Percentiles rank a stretch among this genome's conserved stretches.
These are phyloP conservation scores for Puccinia novopanici DNA, from an alignment of 1,284 basidiomycete species.

Conservation along the genomic window DNA sequence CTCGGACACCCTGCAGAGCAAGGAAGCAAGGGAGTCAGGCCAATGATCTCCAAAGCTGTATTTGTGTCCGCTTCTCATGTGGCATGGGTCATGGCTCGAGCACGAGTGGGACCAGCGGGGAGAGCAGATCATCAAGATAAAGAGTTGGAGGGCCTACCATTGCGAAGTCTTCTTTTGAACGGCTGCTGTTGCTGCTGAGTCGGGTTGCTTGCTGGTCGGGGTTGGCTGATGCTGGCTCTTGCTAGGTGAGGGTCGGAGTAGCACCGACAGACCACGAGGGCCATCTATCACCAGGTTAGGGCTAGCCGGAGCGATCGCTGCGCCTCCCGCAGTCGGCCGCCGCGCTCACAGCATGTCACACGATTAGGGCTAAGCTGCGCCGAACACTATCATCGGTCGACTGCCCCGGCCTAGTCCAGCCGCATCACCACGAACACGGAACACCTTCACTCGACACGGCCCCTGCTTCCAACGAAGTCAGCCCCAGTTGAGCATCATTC, in stretches of 20 bases:
- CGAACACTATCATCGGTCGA: too few relatives aligned
- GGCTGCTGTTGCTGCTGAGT: neutral
- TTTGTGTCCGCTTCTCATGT: constrained; percentile 40
- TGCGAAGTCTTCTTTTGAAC: constrained; percentile 17
- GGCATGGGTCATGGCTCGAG: constrained; percentile 23
- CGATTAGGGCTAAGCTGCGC: neutral
- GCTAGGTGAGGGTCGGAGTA: neutral
- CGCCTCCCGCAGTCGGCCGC: neutral
- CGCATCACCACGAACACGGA: neutral
- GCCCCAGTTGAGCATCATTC: constrained; percentile 46
- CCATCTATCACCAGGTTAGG: constrained; percentile 8
- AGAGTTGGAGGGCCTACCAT: constrained; percentile 33
- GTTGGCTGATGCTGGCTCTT: neutral
- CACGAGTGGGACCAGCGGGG: constrained; percentile 23
- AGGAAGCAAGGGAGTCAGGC: constrained; percentile 52
- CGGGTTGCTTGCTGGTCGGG: neutral
- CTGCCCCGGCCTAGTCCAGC: neutral
- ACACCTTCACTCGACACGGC: constrained; percentile 39
- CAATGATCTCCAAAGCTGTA: constrained; percentile 51
- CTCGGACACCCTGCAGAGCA: constrained; percentile 62
- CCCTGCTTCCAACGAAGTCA: constrained; percentile 51
- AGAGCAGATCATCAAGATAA: constrained; percentile 19
- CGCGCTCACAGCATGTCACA: neutral
- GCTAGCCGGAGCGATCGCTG: neutral
- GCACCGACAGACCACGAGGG: neutral